Evolutionary conservation across 148 eudicot genomes (phyloP).

Genomic region (Vaccinium corymbosum): DNA sequence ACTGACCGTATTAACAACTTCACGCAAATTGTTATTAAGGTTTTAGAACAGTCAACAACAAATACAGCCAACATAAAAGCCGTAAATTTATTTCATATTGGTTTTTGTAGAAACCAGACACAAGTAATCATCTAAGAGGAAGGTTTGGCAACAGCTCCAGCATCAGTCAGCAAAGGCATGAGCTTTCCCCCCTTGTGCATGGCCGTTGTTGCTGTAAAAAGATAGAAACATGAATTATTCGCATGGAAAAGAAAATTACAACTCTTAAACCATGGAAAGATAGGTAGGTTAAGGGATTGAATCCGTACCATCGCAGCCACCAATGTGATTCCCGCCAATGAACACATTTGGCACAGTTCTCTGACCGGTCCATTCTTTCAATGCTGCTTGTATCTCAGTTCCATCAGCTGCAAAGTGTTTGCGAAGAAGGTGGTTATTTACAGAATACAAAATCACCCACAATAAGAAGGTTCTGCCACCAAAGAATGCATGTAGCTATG

Average conservation of each 20-base stretch:
- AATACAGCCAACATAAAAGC: background rate
- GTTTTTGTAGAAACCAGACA: background rate
- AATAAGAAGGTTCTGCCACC: background rate
- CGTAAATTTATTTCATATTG: background rate
- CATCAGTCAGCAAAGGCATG: slow-evolving; percentile 6
- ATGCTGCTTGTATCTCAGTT: slow-evolving; percentile 57
- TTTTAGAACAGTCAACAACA: background rate
- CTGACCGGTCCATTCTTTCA: slow-evolving; percentile 63
- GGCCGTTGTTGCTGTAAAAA: slow-evolving; percentile 8
- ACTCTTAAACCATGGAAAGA: background rate
- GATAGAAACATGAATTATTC: background rate
- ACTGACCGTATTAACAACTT: background rate
- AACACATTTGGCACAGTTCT: slow-evolving; percentile 83
- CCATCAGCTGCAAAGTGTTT: slow-evolving; percentile 55
- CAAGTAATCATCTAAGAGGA: background rate
- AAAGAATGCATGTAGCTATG: background rate
- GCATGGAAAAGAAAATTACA: background rate
- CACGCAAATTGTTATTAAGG: background rate
- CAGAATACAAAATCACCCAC: background rate
- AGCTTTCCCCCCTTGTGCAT: slow-evolving; percentile 16
- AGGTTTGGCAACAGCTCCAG: slow-evolving; percentile 4
- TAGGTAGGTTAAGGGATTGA: background rate
- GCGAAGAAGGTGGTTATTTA: background rate
- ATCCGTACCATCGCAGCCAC: slow-evolving; percentile 78
- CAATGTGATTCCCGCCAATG: slow-evolving; percentile 78